phyloP scores from a whole-genome alignment of 345 rosid species.

The Firmiana major region DNA sequence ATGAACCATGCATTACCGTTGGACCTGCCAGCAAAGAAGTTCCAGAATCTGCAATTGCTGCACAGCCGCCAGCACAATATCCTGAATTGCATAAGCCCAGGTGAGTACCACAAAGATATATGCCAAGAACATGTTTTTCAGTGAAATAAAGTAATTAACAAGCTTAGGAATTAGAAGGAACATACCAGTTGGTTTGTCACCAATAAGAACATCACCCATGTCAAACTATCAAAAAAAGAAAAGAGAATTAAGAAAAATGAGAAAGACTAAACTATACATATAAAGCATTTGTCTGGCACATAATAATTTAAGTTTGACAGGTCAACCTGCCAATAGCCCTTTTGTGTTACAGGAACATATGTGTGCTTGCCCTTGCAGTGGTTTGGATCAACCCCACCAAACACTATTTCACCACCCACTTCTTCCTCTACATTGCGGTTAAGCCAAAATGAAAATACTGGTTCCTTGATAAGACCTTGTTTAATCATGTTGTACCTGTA shows the following conservation, averaged over 20 bases:
- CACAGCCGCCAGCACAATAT: slow-evolving; percentile 61
- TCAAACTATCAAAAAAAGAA: slow-evolving; percentile 48
- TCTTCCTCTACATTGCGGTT: slow-evolving; percentile 72
- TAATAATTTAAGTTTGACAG: not conserved
- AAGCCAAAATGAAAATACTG: slow-evolving; percentile 94
- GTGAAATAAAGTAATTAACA: too few relatives aligned
- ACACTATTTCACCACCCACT: slow-evolving; percentile 60
- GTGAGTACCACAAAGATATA: too few relatives aligned
- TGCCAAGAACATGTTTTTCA: too few relatives aligned
- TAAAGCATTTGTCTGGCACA: not conserved
- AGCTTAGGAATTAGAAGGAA: slow-evolving; percentile 9
- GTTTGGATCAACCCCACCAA: too few relatives aligned
- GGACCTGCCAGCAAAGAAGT: slow-evolving; percentile 93
- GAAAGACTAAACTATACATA: too few relatives aligned
- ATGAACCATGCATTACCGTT: slow-evolving; percentile 42
- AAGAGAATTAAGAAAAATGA: slow-evolving; percentile 14
- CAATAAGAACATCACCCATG: slow-evolving; percentile 91
- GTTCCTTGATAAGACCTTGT: slow-evolving; percentile 78
- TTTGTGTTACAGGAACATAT: slow-evolving; percentile 76
- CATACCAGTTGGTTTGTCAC: slow-evolving; percentile 68
- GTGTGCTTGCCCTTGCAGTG: slow-evolving; percentile 68
- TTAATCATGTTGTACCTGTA: slow-evolving; percentile 83
- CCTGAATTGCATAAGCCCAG: slow-evolving; percentile 40
- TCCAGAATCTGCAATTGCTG: slow-evolving; percentile 97
- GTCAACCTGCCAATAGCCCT: slow-evolving; percentile 98